Evolutionary conservation across 306 rosid genomes (phyloP), one percentile per base, ranked within the genome.

Genomic region (Gynostemma pentaphyllum): DNA sequence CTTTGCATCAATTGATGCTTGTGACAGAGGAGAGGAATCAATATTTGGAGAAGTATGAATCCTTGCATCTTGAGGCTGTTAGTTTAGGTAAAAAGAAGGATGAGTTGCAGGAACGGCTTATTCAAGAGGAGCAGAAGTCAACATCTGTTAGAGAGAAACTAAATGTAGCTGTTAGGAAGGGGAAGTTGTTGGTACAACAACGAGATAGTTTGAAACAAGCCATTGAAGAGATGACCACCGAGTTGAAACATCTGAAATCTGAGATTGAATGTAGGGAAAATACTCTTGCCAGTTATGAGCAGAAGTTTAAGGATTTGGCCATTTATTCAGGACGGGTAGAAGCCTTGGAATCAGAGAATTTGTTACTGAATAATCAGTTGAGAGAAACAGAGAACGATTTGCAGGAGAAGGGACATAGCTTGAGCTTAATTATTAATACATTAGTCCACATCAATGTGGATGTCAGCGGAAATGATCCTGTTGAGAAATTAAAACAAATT

Each of bases 91-190:
- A 72, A 75, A 82, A 70, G 72, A 82, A 47, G 74, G 85, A 77
- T 75, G 88, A 82, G 76, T 81, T 92, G 87, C 86, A 81, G 68
- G 83, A 41, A 61, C 79, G 81, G 70, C 94, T 88, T 66, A 73
- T 70, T 74, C 97, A 79, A 76, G 99, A 88, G 80, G 97, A 86
- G 86, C 97, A 76, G 74, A 92, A 88, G 79, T 82, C 90, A 41
- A 83, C 84, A 52, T 88, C 99, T 79, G 77, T 79, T 29, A 80
- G 90, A 71, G 99, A 92, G 79, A 92, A 88, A 75, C 75, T 92
- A 71, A 86, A 79, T 28, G 78, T 86, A 66, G 99, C 99, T 18
- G 99, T 92, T 70, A 83, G 95, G 79, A 92, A 88, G 70, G 99
- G 99, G 62, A 92, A 92, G 82, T 72, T 69, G n/a, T 73, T 92